Evolutionary conservation across 495 filamentous ascomycete genomes (phyloP), one percentile per base, ranked within the genome.

Genomic region (Penicillium desertorum): DNA sequence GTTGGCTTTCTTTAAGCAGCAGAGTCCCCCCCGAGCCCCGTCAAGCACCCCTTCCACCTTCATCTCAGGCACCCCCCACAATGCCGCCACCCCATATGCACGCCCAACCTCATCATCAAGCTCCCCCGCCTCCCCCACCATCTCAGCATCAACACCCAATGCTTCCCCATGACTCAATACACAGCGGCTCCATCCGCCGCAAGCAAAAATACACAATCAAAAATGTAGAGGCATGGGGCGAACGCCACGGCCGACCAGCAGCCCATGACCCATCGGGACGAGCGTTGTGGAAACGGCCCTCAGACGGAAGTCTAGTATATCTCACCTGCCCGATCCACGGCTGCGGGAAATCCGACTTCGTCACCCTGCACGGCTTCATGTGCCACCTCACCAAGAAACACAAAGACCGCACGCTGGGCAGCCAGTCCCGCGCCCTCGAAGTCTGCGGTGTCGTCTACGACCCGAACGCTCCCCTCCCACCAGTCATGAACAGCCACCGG

Each of bases 151-250:
- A 65, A 36, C 71, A 72, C 45, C 62, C 60, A 12, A 59, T 64
- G n/a, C 65, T 70, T 25, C 56, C 66, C 12, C 70, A 71, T 30
- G 71, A 77, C 30, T 57, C 62, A 19, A 53, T 63, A 27, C 62
- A 65, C 39, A 67, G 63, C 42, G 71, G 67, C 22, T 69, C 71
- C 1, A 72, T 78, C 56, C 69, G 76, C 23, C 73, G 74, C 43
- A 79, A 79, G 55, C 76, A 79, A 62, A 79, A 79, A 58, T 79
- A 79, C 51, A 79, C 76, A 19, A 79, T 79, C 62, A 79, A 79
- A 62, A 79, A 79, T 46, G 75, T 76, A 47, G 76, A 79, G 57
- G 76, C 76, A 7, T 79, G 76, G 76, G 76, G 76, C 34, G 76
- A 79, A 47, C 75, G 76, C 12, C 76, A 79, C 60, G 74, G 75